A percentile compares a stretch with the other conserved stretches of the same genome.
Conservation (phyloP, 768 basidiomycete species). For the Tricholoma bakamatsutake region DNA sequence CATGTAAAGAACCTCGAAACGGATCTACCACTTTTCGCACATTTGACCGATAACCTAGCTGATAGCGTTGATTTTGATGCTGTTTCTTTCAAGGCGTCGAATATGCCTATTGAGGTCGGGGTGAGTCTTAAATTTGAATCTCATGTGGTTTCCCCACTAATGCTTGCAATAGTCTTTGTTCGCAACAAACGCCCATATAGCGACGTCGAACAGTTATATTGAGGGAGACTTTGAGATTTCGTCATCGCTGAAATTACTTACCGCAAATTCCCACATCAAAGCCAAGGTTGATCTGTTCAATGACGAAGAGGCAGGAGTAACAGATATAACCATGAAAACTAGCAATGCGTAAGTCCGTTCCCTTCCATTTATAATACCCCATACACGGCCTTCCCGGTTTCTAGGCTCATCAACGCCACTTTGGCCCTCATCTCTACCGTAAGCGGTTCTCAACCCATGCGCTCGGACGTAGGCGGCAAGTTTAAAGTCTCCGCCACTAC, state of each 20-base stretch:
- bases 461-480: slow-evolving; percentile 6
- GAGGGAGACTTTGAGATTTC: slow-evolving; percentile 37
- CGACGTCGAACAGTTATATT: slow-evolving; percentile 41
- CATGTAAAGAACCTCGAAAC: slow-evolving; percentile 37
- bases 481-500: slow-evolving; percentile 12
- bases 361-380: neutral
- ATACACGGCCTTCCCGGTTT: neutral
- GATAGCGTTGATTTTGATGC: slow-evolving; percentile 1
- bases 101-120: neutral
- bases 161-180: slow-evolving; percentile 22
- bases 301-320: slow-evolving; percentile 18
- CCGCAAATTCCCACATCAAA: slow-evolving; percentile 37
- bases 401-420: slow-evolving; percentile 4
- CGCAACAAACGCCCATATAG: slow-evolving; percentile 20
- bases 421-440: slow-evolving; percentile 6
- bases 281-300: slow-evolving; percentile 32
- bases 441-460: neutral
- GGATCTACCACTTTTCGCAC: slow-evolving; percentile 32
- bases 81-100: neutral
- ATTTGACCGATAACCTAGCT: slow-evolving; percentile 23
- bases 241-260: slow-evolving; percentile 23
- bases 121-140: neutral
- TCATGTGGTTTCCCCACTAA: neutral
- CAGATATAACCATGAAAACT: slow-evolving; percentile 24
- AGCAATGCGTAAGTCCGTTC: slow-evolving; percentile 33